Evolutionary conservation across 805 yeast genomes (phyloP).

Genomic region (Zygosaccharomyces kombuchaensis): DNA sequence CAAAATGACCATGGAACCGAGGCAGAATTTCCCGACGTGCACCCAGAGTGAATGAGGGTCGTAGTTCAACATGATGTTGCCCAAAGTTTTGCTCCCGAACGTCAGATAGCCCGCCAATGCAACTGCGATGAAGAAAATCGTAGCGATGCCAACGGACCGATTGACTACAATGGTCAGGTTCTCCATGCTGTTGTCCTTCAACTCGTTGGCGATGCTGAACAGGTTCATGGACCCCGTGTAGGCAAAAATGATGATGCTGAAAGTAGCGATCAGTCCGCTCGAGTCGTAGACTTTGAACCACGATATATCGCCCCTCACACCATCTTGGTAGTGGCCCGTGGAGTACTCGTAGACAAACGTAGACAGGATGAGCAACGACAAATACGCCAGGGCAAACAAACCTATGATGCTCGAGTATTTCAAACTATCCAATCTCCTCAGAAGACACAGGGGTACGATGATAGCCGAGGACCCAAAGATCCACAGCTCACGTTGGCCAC

Average conservation of each 20-base stretch:
- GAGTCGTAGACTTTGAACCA: constrained; percentile 41
- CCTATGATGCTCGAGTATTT: constrained; percentile 71
- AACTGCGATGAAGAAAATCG: constrained; percentile 54
- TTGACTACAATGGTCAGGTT: constrained; percentile 45
- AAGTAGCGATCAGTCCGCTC: constrained; percentile 51
- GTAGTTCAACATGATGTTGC: constrained; percentile 69
- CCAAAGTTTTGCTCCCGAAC: constrained; percentile 60
- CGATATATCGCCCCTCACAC: constrained; percentile 42
- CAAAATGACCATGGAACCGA: constrained; percentile 68
- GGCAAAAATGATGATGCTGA: constrained; percentile 74
- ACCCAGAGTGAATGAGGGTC: constrained; percentile 48
- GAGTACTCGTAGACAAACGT: constrained; percentile 42
- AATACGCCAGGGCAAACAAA: constrained; percentile 58
- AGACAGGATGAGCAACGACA: constrained; percentile 40
- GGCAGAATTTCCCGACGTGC: constrained; percentile 51
- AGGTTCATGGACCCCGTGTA: constrained; percentile 80
- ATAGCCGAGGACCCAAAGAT: constrained; percentile 49
- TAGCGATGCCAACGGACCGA: constrained; percentile 50
- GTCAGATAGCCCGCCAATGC: constrained; percentile 69
- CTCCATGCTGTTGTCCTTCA: constrained; percentile 48
- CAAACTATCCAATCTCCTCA: constrained; percentile 62
- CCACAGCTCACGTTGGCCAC: constrained; percentile 39
- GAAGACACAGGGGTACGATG: constrained; percentile 59
- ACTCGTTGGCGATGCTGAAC: constrained; percentile 70
- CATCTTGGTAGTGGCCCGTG: constrained; percentile 36